Evolutionary conservation across 2,329 filamentous ascomycete species (phyloP).

Genomic region (Nannizziopsis barbatae): DNA sequence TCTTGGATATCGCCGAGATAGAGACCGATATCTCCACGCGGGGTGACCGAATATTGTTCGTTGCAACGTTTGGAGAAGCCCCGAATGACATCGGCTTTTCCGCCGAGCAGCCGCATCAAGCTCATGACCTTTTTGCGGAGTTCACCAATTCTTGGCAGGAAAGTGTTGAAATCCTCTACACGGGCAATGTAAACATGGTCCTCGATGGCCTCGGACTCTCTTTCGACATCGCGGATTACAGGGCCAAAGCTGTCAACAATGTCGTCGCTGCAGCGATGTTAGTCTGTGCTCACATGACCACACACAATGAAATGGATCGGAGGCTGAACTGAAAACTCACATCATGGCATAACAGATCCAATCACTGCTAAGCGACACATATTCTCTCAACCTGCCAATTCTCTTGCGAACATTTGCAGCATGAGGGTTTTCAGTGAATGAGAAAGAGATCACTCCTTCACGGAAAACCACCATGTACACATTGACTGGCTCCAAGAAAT

Average conservation of each 20-base stretch:
- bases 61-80: slow-evolving; percentile 99
- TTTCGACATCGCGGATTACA: slow-evolving; percentile 74
- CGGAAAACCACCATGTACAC: slow-evolving; percentile 95
- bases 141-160: slow-evolving; percentile 77
- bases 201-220: slow-evolving; percentile 84
- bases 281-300: not conserved
- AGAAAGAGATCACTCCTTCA: slow-evolving; percentile 89
- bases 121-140: slow-evolving; percentile 92
- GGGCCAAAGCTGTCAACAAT: slow-evolving; percentile 95
- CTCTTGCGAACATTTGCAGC: slow-evolving; percentile 80
- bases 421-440: slow-evolving; percentile 77
- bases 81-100: slow-evolving; percentile 96
- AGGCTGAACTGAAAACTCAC: slow-evolving; percentile 46
- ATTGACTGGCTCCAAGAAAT: slow-evolving; percentile 88
- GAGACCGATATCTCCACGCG: slow-evolving; percentile 88
- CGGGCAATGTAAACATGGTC: slow-evolving; percentile 90
- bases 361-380: slow-evolving; percentile 85
- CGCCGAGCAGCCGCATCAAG: slow-evolving; percentile 80
- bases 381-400: slow-evolving; percentile 87
- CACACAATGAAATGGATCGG: not conserved
- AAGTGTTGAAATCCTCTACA: slow-evolving; percentile 75
- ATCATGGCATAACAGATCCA: slow-evolving; percentile 99
- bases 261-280: slow-evolving; percentile 57
- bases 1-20: slow-evolving; percentile 98
- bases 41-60: slow-evolving; percentile 89